phyloP scores from a whole-genome alignment of 2,329 filamentous ascomycete genomes.

The Stylonectria norvegica region DNA sequence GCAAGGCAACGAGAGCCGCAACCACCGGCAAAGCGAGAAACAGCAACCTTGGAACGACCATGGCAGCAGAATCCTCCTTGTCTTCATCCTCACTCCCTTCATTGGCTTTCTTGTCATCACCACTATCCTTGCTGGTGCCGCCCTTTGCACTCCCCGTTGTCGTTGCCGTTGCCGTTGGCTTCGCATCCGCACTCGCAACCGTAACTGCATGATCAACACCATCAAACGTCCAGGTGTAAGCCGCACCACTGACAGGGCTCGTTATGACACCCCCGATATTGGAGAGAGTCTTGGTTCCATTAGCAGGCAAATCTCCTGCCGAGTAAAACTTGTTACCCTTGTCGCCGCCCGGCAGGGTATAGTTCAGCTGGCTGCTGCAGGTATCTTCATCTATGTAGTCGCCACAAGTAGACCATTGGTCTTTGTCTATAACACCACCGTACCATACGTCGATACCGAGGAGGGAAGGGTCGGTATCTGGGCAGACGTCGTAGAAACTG shows the following conservation, averaged over 20 bases:
- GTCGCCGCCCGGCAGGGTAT: background rate
- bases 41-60: too few relatives aligned
- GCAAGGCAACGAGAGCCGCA: too few relatives aligned
- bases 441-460: too few relatives aligned
- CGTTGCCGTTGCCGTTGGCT: background rate
- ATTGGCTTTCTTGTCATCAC: background rate
- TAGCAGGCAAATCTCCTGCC: background rate
- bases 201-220: background rate
- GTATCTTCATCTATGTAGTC: background rate
- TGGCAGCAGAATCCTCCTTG: too few relatives aligned
- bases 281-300: background rate
- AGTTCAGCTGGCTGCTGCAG: background rate
- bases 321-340: background rate
- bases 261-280: background rate
- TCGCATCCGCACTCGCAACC: background rate
- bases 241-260: background rate
- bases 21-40: too few relatives aligned
- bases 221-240: background rate
- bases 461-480: slow-evolving; percentile 4
- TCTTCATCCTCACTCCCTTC: too few relatives aligned
- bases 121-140: background rate
- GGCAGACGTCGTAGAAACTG: slow-evolving; percentile 6
- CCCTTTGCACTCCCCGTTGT: background rate
- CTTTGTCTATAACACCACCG: too few relatives aligned
- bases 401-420: too few relatives aligned